phyloP scores from a whole-genome alignment of 768 basidiomycete genomes.

The Serendipita indica region DNA sequence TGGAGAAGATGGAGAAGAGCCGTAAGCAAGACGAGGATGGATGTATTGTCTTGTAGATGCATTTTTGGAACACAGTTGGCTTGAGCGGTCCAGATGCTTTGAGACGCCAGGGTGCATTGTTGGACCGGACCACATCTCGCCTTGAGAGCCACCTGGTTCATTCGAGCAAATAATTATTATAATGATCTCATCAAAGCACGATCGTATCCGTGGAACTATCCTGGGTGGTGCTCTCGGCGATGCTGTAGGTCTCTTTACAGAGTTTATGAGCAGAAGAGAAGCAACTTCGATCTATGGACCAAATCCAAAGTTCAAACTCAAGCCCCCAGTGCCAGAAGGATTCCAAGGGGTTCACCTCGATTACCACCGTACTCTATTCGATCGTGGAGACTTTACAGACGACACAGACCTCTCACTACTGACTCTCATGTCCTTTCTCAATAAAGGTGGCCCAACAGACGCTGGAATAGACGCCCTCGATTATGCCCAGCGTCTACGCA shows the following conservation, averaged over 20 bases:
- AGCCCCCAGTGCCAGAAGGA: neutral
- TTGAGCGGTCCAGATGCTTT: neutral
- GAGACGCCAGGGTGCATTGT: neutral
- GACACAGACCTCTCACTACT: neutral
- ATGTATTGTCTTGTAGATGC: neutral
- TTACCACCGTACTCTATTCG: neutral
- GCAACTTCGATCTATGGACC: neutral
- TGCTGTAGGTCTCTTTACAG: neutral
- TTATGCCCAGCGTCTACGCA: neutral
- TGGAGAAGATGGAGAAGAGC: neutral
- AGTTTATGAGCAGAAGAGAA: neutral
- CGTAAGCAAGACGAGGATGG: neutral
- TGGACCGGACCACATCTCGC: neutral
- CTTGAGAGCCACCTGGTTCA: neutral
- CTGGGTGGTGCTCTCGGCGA: neutral
- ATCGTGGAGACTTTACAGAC: neutral
- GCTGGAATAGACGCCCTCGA: neutral
- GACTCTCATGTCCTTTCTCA: conserved; percentile 7
- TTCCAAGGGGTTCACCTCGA: neutral
- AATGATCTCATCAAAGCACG: neutral
- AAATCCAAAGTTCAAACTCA: conserved; percentile 2
- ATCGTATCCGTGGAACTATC: neutral
- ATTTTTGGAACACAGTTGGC: neutral
- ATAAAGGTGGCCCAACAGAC: neutral
- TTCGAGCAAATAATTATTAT: no score